Base-by-base conservation (phyloP, 192 early-diverging fungal species). In the Mortierella alpina region DNA sequence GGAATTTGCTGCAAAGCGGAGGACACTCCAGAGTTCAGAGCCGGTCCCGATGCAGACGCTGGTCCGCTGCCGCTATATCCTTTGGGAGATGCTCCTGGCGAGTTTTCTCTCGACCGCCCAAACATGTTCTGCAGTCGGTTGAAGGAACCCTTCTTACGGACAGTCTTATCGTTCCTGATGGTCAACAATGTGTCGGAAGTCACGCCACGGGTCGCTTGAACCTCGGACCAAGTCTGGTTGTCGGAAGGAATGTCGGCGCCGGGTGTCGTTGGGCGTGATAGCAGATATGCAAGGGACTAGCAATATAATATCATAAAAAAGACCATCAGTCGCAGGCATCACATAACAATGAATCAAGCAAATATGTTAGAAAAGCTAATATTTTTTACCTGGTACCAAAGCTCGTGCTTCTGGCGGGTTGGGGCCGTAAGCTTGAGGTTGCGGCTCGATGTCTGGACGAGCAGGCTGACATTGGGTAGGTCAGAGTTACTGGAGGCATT, bases 351-450 rank as follows among this genome's bases (percentile, higher is more conserved):
- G 31, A 31, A 31, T 31, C 31, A 31, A 54, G 40, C 11, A 48
- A 52, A 23, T 2, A 5, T 22, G 0, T 39, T 15, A 47, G 12
- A 50, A 14, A 6, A 17, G 46, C n/a, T 41, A 22, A 45, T 6
- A 20, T 48, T 31, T 31, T 46, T 48, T 83, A 89, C 92, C 86
- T 91, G 81, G 64, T 84, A 91, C 93, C 93, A 95, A 60, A 88
- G 75, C 18, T 92, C 91, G 70, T 95, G 93, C 55, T 90, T 87
- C 39, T 89, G 83, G 58, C 88, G 87, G 2, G 83, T 86, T 2
- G 84, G 85, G 12, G 93, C 93, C 44, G 89, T 93, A 70, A 95
- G 72, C 78, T 95, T 95, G 64, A 95, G 82, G 78, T 93, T 90
- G 31, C 93, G 87, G 64, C 86, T 88, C 14, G 86, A 83, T 13